Evolutionary conservation across 805 yeast species (phyloP), one percentile per base, ranked within the genome.

Genomic region (Yarrowia divulgata): DNA sequence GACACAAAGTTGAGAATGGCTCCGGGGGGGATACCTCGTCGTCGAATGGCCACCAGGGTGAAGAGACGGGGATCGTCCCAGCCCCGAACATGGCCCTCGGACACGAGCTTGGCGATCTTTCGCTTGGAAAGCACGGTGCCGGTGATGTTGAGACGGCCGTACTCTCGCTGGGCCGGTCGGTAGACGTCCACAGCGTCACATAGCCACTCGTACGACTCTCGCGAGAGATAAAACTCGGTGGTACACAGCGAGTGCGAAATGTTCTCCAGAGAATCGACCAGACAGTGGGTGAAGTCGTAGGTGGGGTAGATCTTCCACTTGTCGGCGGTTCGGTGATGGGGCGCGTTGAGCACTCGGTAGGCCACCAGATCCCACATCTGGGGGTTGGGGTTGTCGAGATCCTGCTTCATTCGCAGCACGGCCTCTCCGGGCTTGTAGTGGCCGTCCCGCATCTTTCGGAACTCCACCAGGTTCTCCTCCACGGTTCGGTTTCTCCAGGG

Each of bases 341-440:
- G 87, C 14, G 97, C 93, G 74, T 94, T 85, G 74, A 95, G 83
- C 3, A 95, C 97, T 79, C 99, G 87, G 81, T 95, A 95, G 13
- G 99, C 99, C 71, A 95, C 95, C 73, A 95, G 85, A 81, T 95
- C 99, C 99, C 99, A 95, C 99, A 95, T 95, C 82, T 95, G 99
- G 18, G 99, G 99, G 72, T 91, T 90, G 72, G 97, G 97, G 18
- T 95, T 90, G 9, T 79, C 77, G 72, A 95, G 82, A 76, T 95
- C 97, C 83, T 92, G 97, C 79, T 94, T 94, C 98, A 95, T 95
- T 81, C 99, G 89, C 77, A 95, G 84, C 12, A 93, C 92, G 39
- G 97, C 98, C 79, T 91, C 91, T 73, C 98, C 98, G 50, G 93
- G 93, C 73, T 85, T 83, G 81, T 90, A 95, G 72, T 83, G 82